These are phyloP conservation scores for Rasamsonia emersonii DNA, from an alignment of 2,329 filamentous ascomycete genomes.

Conservation along the genomic window DNA sequence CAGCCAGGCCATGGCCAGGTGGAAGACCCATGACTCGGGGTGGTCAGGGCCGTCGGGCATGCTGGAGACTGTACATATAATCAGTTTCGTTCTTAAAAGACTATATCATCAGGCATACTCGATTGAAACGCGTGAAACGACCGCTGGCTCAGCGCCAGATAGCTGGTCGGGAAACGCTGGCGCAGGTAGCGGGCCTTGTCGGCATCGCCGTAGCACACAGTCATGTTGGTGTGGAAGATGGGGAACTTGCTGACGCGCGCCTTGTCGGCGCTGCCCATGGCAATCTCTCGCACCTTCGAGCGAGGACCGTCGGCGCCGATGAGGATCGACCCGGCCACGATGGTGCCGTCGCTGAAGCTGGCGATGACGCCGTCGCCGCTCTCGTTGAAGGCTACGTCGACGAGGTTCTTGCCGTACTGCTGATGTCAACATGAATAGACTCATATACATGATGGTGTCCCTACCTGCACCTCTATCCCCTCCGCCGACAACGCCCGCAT, in stretches of 20 bases:
- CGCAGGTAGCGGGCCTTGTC: constrained; percentile 16
- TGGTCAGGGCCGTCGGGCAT: constrained; percentile 14
- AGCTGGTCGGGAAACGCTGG: constrained; percentile 13
- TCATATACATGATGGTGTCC: no score
- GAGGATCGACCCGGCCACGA: constrained; percentile 12
- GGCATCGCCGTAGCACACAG: constrained; percentile 15
- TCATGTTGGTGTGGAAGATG: constrained; percentile 16
- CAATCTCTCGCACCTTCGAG: constrained; percentile 13
- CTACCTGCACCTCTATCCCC: no score
- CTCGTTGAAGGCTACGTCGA: constrained; percentile 10
- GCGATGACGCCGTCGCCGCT: no score
- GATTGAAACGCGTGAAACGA: constrained; percentile 11
- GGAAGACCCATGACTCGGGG: constrained; percentile 19
- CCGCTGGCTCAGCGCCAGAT: constrained; percentile 7
- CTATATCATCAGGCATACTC: constrained; percentile 4
- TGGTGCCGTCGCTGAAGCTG: constrained; percentile 12
- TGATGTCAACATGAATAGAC: no score
- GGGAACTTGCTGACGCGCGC: constrained; percentile 11
- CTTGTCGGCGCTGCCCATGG: constrained; percentile 11
- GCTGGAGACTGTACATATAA: constrained; percentile 12
- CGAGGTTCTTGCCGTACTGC: constrained; percentile 15
- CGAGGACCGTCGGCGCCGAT: constrained; percentile 16
- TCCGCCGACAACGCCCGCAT: constrained; percentile 14
- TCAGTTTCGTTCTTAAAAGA: constrained; percentile 2
- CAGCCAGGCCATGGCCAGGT: constrained; percentile 17